Conservation (phyloP, 441 rosid genomes). For the Gossypium schwendimanii region DNA sequence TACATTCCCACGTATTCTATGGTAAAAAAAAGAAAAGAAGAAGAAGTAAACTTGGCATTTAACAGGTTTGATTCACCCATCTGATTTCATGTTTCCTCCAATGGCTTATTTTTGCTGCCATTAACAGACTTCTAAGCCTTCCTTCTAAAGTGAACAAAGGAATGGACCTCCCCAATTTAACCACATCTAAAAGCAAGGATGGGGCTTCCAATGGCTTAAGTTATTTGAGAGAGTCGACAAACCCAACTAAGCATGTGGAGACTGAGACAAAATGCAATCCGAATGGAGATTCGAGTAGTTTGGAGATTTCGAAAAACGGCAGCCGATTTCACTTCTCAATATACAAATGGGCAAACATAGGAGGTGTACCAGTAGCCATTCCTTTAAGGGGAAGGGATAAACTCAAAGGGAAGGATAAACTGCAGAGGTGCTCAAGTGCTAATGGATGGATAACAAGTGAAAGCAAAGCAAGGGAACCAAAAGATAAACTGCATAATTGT, state of each 20-base stretch:
- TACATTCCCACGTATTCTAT: background rate
- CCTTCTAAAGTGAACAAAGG: slow-evolving; percentile 47
- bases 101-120: slow-evolving; percentile 11
- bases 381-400: slow-evolving; percentile 41
- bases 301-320: slow-evolving; percentile 19
- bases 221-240: slow-evolving; percentile 18
- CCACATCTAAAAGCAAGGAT: background rate
- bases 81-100: background rate
- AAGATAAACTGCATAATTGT: slow-evolving; percentile 13
- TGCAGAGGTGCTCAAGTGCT: slow-evolving; percentile 30
- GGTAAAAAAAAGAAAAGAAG: background rate
- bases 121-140: slow-evolving; percentile 40
- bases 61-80: too few species aligned
- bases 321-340: slow-evolving; percentile 81
- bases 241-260: slow-evolving; percentile 21
- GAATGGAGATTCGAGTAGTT: slow-evolving; percentile 19
- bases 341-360: slow-evolving; percentile 87
- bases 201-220: slow-evolving; percentile 23
- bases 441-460: slow-evolving; percentile 24
- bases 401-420: slow-evolving; percentile 32
- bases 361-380: slow-evolving; percentile 47
- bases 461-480: slow-evolving; percentile 15
- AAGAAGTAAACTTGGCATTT: background rate
- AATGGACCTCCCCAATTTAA: slow-evolving; percentile 55
- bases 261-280: slow-evolving; percentile 13